Evolutionary conservation across 306 rosid genomes (phyloP).

Genomic region (Phaseolus lunatus): DNA sequence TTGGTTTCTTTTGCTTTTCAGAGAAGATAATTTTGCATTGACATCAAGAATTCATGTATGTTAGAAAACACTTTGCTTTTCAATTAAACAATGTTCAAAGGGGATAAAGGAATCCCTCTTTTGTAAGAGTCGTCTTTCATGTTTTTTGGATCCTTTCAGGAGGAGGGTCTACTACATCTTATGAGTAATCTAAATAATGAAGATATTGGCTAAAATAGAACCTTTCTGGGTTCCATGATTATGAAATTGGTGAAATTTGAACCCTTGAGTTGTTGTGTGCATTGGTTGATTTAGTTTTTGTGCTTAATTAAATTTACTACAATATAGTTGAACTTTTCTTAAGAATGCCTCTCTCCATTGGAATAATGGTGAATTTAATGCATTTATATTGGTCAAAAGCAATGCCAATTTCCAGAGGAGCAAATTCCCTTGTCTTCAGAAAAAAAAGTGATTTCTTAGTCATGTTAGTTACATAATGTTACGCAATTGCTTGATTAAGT

Average conservation of each 20-base stretch:
- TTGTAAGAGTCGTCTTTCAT: not conserved
- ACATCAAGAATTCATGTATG: not conserved
- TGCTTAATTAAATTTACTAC: conserved; percentile 4
- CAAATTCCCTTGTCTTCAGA: not conserved
- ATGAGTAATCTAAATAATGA: not conserved
- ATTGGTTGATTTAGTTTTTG: not conserved
- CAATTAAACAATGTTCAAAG: not conserved
- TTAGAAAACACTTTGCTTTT: not conserved
- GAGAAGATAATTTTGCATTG: conserved; percentile 11
- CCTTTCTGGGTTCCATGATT: not conserved
- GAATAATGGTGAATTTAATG: not conserved
- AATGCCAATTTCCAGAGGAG: not conserved
- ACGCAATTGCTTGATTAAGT: not conserved
- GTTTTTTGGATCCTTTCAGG: not conserved
- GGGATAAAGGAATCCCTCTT: not conserved
- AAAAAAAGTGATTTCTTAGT: not conserved
- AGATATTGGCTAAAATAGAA: not conserved
- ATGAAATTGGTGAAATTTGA: not conserved
- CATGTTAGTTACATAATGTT: not conserved
- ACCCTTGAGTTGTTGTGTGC: not conserved
- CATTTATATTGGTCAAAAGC: not conserved
- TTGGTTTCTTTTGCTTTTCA: conserved; percentile 10
- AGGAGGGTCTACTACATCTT: not conserved
- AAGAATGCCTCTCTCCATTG: not conserved
- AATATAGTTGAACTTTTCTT: not conserved